Percentiles rank a stretch among this genome's conserved stretches.
These are phyloP conservation scores for Rhizopus sp. DNA, from an alignment of 371 early-diverging fungal species.

Conservation along the genomic window DNA sequence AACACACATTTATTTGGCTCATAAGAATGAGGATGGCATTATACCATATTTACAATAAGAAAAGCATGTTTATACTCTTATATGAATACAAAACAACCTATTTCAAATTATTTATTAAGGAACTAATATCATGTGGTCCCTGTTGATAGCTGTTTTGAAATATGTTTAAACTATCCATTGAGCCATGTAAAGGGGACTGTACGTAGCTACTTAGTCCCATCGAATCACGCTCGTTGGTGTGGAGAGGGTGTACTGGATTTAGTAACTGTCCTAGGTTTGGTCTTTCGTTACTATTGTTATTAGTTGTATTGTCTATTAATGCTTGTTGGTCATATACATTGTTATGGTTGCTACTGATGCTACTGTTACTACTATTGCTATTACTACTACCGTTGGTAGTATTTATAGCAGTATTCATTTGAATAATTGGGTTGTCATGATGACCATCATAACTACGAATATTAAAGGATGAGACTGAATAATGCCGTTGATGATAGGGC, in stretches of 20 bases:
- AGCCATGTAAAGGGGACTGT: background rate
- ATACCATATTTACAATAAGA: too few relatives aligned
- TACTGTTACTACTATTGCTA: slow-evolving; percentile 8
- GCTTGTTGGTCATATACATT: background rate
- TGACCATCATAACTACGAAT: slow-evolving; percentile 17
- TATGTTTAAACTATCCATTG: background rate
- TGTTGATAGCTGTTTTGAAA: background rate
- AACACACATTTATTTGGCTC: background rate
- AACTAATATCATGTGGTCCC: background rate
- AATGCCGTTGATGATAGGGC: slow-evolving; percentile 32
- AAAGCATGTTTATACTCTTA: too few relatives aligned
- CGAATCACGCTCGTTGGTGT: background rate
- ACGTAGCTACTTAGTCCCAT: background rate
- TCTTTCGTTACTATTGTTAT: slow-evolving; percentile 10
- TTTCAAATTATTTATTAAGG: background rate
- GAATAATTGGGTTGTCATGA: background rate
- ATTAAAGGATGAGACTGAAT: slow-evolving; percentile 32
- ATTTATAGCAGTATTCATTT: background rate
- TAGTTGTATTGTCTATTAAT: slow-evolving; percentile 5
- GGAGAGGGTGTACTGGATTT: slow-evolving; percentile 45
- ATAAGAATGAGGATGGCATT: too few relatives aligned
- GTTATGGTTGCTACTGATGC: slow-evolving; percentile 10
- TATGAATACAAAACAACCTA: background rate
- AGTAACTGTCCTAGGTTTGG: slow-evolving; percentile 41
- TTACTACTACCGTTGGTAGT: background rate